Percentiles rank a stretch among this genome's conserved stretches.
These are phyloP conservation scores for Cordyceps fumosorosea DNA, from an alignment of 2,329 filamentous ascomycete species.

Conservation along the genomic window DNA sequence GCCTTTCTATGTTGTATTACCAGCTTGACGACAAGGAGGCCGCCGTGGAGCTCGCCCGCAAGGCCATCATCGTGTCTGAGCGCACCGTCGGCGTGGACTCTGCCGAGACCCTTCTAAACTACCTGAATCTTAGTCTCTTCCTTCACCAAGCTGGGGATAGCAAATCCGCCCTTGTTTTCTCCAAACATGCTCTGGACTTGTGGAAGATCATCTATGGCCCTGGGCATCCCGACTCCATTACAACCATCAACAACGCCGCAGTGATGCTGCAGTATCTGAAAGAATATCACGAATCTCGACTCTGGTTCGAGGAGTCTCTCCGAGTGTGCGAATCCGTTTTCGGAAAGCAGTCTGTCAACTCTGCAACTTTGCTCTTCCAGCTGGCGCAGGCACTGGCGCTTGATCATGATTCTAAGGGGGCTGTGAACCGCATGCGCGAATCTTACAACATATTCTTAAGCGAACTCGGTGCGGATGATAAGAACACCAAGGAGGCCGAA, in stretches of 20 bases:
- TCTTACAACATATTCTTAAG: constrained; percentile 92
- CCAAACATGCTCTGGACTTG: constrained; percentile 85
- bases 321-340: constrained; percentile 84
- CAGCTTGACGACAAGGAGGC: constrained; percentile 96
- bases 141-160: constrained; percentile 90
- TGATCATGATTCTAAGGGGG: constrained; percentile 89
- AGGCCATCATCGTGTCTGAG: constrained; percentile 94
- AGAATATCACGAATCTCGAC: constrained; percentile 85
- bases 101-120: constrained; percentile 87
- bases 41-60: constrained; percentile 89
- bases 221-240: constrained; percentile 94
- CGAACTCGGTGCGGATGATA: constrained; percentile 81
- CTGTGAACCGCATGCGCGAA: constrained; percentile 90
- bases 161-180: constrained; percentile 76
- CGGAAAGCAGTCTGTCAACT: constrained; percentile 84
- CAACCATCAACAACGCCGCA: constrained; percentile 95
- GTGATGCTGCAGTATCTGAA: constrained; percentile 98
- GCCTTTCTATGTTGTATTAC: constrained; percentile 91
- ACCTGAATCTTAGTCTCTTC: constrained; percentile 91
- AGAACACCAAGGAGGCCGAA: constrained; percentile 97
- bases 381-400: constrained; percentile 89
- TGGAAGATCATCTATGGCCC: constrained; percentile 97
- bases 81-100: constrained; percentile 90
- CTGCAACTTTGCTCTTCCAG: constrained; percentile 93
- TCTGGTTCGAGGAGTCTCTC: constrained; percentile 95